phyloP scores from a whole-genome alignment of 495 filamentous ascomycete genomes.

The Penicilliopsis zonata region DNA sequence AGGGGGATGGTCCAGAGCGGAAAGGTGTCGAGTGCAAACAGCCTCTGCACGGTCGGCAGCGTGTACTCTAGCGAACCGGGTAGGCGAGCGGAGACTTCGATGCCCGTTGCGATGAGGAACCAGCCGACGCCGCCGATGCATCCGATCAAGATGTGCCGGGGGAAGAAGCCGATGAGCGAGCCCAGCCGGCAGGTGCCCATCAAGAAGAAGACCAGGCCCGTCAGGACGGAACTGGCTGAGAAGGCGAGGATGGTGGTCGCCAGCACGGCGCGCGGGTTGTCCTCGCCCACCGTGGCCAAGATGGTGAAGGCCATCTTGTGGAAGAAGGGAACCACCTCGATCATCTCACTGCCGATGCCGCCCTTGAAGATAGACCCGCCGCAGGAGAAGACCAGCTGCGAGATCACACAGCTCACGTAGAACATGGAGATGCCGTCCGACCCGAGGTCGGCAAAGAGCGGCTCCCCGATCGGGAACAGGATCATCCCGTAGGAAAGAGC shows the following conservation, averaged over 20 bases:
- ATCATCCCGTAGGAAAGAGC: slow-evolving; percentile 97
- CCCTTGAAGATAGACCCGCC: slow-evolving; percentile 81
- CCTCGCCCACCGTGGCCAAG: slow-evolving; percentile 60
- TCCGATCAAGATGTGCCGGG: slow-evolving; percentile 87
- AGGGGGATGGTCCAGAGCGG: slow-evolving; percentile 77
- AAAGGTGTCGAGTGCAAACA: slow-evolving; percentile 60
- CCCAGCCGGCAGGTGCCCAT: slow-evolving; percentile 81
- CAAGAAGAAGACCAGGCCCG: slow-evolving; percentile 78
- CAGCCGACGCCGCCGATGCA: slow-evolving; percentile 98
- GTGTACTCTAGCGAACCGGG: slow-evolving; percentile 74
- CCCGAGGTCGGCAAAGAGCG: slow-evolving; percentile 71
- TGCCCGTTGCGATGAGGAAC: slow-evolving; percentile 80
- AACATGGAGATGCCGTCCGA: slow-evolving; percentile 96
- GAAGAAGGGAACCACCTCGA: slow-evolving; percentile 95
- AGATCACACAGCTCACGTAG: slow-evolving; percentile 92
- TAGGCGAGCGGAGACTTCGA: slow-evolving; percentile 88
- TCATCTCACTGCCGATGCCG: slow-evolving; percentile 94
- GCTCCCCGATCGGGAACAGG: slow-evolving; percentile 77
- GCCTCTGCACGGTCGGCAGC: slow-evolving; percentile 56
- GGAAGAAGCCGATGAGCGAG: slow-evolving; percentile 90
- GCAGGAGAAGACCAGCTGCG: slow-evolving; percentile 83
- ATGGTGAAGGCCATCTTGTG: slow-evolving; percentile 95
- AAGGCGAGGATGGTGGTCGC: slow-evolving; percentile 89
- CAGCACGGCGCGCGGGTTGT: slow-evolving; percentile 72
- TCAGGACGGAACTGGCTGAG: slow-evolving; percentile 81